Evolutionary conservation across 2,329 filamentous ascomycete species (phyloP).

Genomic region (Hymenoscyphus fraxineus): DNA sequence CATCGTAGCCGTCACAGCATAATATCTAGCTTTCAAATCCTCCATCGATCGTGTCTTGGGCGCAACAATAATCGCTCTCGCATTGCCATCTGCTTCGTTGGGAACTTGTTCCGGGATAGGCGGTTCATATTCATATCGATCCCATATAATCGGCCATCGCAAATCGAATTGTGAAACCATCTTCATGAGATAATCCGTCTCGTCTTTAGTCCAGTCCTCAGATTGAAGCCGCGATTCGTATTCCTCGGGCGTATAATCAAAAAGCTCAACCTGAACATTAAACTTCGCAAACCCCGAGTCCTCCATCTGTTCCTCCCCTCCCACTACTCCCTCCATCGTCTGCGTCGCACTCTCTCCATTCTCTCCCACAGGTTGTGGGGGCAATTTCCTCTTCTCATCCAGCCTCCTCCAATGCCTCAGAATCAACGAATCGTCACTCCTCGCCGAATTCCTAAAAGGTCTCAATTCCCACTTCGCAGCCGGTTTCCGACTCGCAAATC

Average conservation of each 20-base stretch:
- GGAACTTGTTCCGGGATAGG: slow-evolving; percentile 39
- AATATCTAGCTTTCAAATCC: slow-evolving; percentile 88
- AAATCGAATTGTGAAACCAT: slow-evolving; percentile 76
- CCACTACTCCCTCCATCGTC: slow-evolving; percentile 36
- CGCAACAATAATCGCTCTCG: slow-evolving; percentile 49
- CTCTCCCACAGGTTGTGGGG: slow-evolving; percentile 39
- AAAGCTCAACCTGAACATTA: slow-evolving; percentile 75
- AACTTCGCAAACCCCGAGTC: slow-evolving; percentile 77
- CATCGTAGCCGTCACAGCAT: slow-evolving; percentile 77
- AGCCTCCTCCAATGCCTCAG: slow-evolving; percentile 79
- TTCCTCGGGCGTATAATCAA: slow-evolving; percentile 81
- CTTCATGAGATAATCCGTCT: slow-evolving; percentile 86
- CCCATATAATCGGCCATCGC: slow-evolving; percentile 87
- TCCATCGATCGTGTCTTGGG: slow-evolving; percentile 66
- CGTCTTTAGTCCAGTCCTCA: slow-evolving; percentile 81
- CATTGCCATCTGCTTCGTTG: slow-evolving; percentile 40
- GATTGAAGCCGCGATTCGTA: slow-evolving; percentile 73
- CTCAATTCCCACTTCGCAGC: slow-evolving; percentile 62
- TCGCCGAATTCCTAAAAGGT: slow-evolving; percentile 74
- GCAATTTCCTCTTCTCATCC: slow-evolving; percentile 38
- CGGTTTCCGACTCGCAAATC: slow-evolving; percentile 52
- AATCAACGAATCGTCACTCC: slow-evolving; percentile 61
- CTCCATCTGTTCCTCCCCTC: slow-evolving; percentile 38
- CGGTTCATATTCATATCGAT: slow-evolving; percentile 77
- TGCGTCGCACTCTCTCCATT: slow-evolving; percentile 35